These are phyloP conservation scores for Didymella exigua DNA, from an alignment of 2,329 filamentous ascomycete species.

Conservation along the genomic window DNA sequence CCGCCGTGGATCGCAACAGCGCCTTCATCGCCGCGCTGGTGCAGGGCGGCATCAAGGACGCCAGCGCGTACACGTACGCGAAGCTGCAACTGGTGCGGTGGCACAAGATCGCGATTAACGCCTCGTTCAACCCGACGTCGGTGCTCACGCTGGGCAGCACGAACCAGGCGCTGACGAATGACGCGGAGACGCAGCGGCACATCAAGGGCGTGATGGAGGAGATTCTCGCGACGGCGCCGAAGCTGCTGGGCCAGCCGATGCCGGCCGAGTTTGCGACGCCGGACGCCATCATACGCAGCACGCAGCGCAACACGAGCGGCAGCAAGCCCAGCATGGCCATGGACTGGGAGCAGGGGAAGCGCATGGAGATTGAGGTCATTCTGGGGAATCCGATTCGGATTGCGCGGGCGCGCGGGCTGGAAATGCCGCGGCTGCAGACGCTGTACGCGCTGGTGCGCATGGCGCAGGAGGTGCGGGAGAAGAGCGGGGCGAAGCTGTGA, in stretches of 20 bases:
- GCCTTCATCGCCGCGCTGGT: conserved; percentile 61
- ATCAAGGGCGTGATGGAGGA: conserved; percentile 72
- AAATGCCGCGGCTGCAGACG: conserved; percentile 70
- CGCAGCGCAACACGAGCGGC: conserved; percentile 65
- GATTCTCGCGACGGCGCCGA: conserved; percentile 67
- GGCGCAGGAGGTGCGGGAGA: conserved; percentile 62
- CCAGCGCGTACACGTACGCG: conserved; percentile 66
- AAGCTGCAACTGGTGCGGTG: conserved; percentile 73
- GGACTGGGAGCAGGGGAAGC: conserved; percentile 70
- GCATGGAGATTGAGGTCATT: conserved; percentile 74
- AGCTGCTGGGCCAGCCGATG: conserved; percentile 66
- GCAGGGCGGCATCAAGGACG: conserved; percentile 69
- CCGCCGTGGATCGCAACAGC: conserved; percentile 53
- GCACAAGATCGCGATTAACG: conserved; percentile 80
- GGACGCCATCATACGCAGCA: conserved; percentile 67
- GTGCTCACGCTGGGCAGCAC: conserved; percentile 68
- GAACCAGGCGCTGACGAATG: conserved; percentile 69
- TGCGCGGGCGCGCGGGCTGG: conserved; percentile 65
- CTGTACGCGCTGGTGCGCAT: conserved; percentile 70
- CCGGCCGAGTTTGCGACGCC: conserved; percentile 65
- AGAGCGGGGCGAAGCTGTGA: conserved; percentile 26
- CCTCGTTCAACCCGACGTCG: conserved; percentile 74
- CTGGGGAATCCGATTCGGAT: conserved; percentile 72
- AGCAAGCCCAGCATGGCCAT: conserved; percentile 69
- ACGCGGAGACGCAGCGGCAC: conserved; percentile 67